Base-by-base conservation (phyloP, 2,329 filamentous ascomycete species). In the Fusarium verrucosum region DNA sequence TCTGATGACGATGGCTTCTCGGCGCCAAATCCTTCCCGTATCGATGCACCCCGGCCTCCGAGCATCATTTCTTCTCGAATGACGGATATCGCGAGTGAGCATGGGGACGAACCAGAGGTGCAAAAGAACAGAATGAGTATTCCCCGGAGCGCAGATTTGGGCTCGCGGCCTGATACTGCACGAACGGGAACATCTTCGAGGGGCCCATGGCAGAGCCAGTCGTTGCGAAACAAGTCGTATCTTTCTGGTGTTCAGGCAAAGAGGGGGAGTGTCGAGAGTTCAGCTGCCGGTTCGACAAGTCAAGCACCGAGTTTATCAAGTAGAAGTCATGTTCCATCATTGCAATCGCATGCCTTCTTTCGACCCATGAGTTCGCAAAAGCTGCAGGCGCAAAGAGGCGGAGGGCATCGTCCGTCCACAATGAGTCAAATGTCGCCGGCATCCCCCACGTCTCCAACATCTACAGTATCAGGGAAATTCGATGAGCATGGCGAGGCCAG, bases 341-440 rank as follows among this genome's bases (percentile, higher is more conserved):
- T 99, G 50, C 90, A 92, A 4, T 93, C 92, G 16, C 91, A 94
- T 73, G 94, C 92, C 50, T 98, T 99, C 80, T 97, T 96, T 74
- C 90, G 90, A 20, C 95, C 95, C 35, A 96, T 99, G 92, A 98
- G 94, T 79, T 96, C 94, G 22, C 93, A 97, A 76, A 90, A 92
- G 75, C 82, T 98, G 46, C 94, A 98, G 78, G 93, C 93, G 51
- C 95, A 98, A 78, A 85, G 94, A 75, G 88, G 73, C 64, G 86
- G 89, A 65, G 84, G 77, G 10, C 73, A 80, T 33, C 79, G 83
- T 20, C 80, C 82, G 7, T 68, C 76, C 14, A 81, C 78, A 20
- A 75, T 78, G 68, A 75, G 73, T 52, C 79, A 81, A 40, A 69
- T 72, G 43, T 64, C 70, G 20, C 71, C 62, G 28, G 57, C 49